Evolutionary conservation across 495 filamentous ascomycete genomes (phyloP).

Genomic region (Parathielavia hyrcaniae): DNA sequence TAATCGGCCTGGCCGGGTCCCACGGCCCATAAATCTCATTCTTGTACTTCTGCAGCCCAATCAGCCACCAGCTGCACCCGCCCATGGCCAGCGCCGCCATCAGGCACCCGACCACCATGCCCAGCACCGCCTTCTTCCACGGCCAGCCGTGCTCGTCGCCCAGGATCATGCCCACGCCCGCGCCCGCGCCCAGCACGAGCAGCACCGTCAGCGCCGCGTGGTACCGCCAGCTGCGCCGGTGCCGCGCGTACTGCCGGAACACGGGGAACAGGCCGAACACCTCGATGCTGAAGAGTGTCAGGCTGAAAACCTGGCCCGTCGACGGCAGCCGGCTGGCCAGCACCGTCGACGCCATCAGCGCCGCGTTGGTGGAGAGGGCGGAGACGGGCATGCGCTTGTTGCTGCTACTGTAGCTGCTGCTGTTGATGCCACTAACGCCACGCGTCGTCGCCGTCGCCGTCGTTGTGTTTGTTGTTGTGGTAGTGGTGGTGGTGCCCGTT

Average conservation of each 20-base stretch:
- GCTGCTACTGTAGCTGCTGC: no score
- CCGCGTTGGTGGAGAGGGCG: slow-evolving; percentile 80
- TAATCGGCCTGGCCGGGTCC: slow-evolving; percentile 90
- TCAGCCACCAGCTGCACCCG: slow-evolving; percentile 95
- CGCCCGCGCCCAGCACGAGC: slow-evolving; percentile 73
- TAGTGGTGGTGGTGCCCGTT: no score
- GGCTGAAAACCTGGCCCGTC: slow-evolving; percentile 89
- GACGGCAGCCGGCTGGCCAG: slow-evolving; percentile 79
- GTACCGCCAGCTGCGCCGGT: slow-evolving; percentile 74
- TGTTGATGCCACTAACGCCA: no score
- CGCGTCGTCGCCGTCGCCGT: no score
- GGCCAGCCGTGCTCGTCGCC: slow-evolving; percentile 49
- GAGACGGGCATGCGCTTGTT: slow-evolving; percentile 64
- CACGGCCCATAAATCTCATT: slow-evolving; percentile 97
- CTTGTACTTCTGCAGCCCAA: slow-evolving; percentile 95
- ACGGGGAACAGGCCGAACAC: slow-evolving; percentile 96
- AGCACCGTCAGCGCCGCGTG: slow-evolving; percentile 71
- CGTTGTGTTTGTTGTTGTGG: no score
- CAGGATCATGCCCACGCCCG: slow-evolving; percentile 65
- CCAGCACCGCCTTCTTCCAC: slow-evolving; percentile 66
- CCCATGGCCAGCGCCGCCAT: slow-evolving; percentile 73
- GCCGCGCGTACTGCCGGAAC: slow-evolving; percentile 78
- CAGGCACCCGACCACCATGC: slow-evolving; percentile 63
- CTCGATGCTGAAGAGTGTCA: slow-evolving; percentile 93
- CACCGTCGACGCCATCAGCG: slow-evolving; percentile 81